phyloP scores from a whole-genome alignment of 768 basidiomycete species.

The Roridomyces roridus region DNA sequence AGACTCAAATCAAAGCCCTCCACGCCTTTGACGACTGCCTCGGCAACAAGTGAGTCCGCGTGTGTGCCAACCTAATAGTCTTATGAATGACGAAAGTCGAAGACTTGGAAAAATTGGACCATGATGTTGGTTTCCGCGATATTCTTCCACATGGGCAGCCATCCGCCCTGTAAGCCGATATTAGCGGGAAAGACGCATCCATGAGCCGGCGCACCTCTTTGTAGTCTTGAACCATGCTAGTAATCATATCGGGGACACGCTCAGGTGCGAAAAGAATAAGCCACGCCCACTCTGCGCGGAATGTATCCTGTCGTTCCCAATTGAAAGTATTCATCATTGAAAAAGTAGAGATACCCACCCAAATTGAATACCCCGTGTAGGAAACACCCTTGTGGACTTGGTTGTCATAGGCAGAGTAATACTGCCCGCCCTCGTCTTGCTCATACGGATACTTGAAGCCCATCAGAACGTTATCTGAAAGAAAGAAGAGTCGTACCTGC shows the following conservation, averaged over 20 bases:
- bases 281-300: constrained; percentile 81
- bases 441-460: constrained; percentile 90
- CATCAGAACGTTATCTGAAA: not conserved
- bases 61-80: constrained; percentile 71
- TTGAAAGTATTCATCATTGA: not conserved
- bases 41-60: constrained; percentile 78
- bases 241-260: constrained; percentile 75
- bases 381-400: constrained; percentile 67
- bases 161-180: constrained; percentile 66
- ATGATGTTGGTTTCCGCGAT: constrained; percentile 86
- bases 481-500: constrained; percentile 26
- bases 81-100: not conserved
- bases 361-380: constrained; percentile 83
- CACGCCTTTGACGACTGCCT: constrained; percentile 72
- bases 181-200: not conserved
- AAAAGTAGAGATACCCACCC: constrained; percentile 50
- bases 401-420: constrained; percentile 83
- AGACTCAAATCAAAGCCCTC: constrained; percentile 64
- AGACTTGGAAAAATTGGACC: constrained; percentile 40
- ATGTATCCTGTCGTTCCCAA: constrained; percentile 64
- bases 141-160: constrained; percentile 94
- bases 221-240: constrained; percentile 83
- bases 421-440: constrained; percentile 65
- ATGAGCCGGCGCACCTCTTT: constrained; percentile 50
- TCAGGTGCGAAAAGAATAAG: constrained; percentile 80